These are phyloP conservation scores for Phylloporus sp. DNA, from an alignment of 1,284 basidiomycete species.

Conservation along the genomic window DNA sequence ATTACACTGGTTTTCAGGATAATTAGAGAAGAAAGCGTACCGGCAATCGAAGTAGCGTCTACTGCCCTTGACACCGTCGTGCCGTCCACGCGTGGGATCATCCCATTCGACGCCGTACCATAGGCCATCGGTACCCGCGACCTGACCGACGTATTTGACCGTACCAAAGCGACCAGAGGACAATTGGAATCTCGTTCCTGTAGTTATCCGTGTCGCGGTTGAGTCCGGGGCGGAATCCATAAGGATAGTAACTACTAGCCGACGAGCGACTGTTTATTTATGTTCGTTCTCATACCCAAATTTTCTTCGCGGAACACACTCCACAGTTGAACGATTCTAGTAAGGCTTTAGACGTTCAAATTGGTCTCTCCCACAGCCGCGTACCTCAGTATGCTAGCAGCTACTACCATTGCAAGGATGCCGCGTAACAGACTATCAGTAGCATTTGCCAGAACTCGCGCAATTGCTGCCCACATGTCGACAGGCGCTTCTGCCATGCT, in stretches of 20 bases:
- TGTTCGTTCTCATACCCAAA: conserved; percentile 20
- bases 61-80: conserved; percentile 82
- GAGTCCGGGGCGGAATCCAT: conserved; percentile 20
- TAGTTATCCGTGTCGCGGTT: too few species aligned
- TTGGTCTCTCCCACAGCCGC: neutral
- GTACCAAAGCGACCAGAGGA: conserved; percentile 61
- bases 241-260: neutral
- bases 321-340: neutral
- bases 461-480: conserved; percentile 64
- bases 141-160: conserved; percentile 70
- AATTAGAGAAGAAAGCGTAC: conserved; percentile 48
- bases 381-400: conserved; percentile 35
- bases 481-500: conserved; percentile 27
- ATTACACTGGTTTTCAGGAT: conserved; percentile 9
- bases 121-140: conserved; percentile 64
- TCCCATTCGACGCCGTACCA: conserved; percentile 99
- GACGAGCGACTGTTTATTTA: conserved; percentile 12
- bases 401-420: conserved; percentile 35
- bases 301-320: conserved; percentile 5
- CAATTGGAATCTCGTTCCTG: conserved; percentile 56
- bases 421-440: conserved; percentile 33
- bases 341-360: neutral
- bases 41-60: conserved; percentile 79
- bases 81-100: conserved; percentile 81
- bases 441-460: conserved; percentile 53